Evolutionary conservation across 352 stramenopile species (phyloP), one percentile per base, ranked within the genome.

Genomic region (Globisporangium ultimum): DNA sequence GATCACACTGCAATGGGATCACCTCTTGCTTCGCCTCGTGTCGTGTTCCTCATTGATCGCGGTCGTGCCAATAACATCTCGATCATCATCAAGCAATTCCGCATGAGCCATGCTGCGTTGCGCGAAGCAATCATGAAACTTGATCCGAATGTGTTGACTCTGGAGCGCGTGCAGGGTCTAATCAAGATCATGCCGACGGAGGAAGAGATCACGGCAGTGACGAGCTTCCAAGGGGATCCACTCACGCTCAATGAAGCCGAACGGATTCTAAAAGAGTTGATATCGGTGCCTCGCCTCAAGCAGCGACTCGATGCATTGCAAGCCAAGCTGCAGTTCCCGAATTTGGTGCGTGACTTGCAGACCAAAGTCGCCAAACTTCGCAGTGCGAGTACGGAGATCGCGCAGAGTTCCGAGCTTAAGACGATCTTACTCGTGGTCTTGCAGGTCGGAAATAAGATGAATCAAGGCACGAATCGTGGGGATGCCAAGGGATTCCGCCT

Each of bases 41-140:
- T 92, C 13, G 78, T 92, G 5, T 92, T 90, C 55, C 58, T 92
- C 41, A 92, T 92, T 53, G 83, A 92, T 32, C 72, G 83, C 20
- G 74, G 66, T 2, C 67, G 83, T 5, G 80, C 83, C 7, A 92
- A 92, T 66, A 94, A 94, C 57, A 96, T 98, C n/a, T 97, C 94
- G 17, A 99, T 99, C 64, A 97, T 98, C 64, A 82, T 99, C 45
- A 97, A 97, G 64, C 89, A 97, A 64, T 91, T 98, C 46, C 89
- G 95, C 48, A 97, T 98, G 76, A 97, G 79, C 74, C 84, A 91
- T 48, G 71, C 78, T 0, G 76, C 88, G 17, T 64, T 96, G 46
- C 80, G 88, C 1, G 74, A 91, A 50, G 87, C 87, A 5, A 85
- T 95, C 24, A 88, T 95, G 71, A 87, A 84, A 28, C 79, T 95